These are phyloP conservation scores for Eucalyptus marginata DNA, from an alignment of 345 rosid species.

Conservation along the genomic window DNA sequence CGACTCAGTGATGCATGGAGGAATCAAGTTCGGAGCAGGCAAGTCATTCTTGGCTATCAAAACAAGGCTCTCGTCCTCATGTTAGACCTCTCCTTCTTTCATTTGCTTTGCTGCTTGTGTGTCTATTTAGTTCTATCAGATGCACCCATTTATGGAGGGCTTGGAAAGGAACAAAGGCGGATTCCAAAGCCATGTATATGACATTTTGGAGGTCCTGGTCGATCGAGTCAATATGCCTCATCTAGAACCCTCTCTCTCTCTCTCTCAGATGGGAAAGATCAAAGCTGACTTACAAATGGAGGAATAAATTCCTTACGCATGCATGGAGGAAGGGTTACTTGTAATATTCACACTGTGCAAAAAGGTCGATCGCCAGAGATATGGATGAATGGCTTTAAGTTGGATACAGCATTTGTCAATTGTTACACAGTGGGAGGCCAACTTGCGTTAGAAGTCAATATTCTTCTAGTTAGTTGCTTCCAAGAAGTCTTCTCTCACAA, in stretches of 20 bases:
- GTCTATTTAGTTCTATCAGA: neutral
- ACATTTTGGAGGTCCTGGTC: neutral
- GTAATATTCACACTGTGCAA: neutral
- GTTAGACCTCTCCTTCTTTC: slow-evolving; percentile 14
- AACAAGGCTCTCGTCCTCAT: slow-evolving; percentile 23
- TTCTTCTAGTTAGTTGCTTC: neutral
- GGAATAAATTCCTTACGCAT: neutral
- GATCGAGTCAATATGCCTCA: neutral
- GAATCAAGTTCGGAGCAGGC: slow-evolving; percentile 14
- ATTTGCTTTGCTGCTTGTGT: neutral
- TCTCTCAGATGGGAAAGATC: neutral
- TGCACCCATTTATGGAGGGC: neutral
- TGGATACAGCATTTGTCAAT: neutral
- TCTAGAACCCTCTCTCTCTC: neutral
- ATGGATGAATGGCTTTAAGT: neutral
- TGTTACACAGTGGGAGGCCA: neutral
- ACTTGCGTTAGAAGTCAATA: neutral
- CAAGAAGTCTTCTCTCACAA: neutral
- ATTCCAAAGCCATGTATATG: neutral
- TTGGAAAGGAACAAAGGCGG: neutral
- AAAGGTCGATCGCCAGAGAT: neutral
- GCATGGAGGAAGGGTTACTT: neutral
- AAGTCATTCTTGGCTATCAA: slow-evolving; percentile 48
- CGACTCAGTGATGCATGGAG: neutral
- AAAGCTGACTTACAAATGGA: neutral